Base-by-base conservation (phyloP, 2,329 filamentous ascomycete genomes). In the Cladosporium sp. region DNA sequence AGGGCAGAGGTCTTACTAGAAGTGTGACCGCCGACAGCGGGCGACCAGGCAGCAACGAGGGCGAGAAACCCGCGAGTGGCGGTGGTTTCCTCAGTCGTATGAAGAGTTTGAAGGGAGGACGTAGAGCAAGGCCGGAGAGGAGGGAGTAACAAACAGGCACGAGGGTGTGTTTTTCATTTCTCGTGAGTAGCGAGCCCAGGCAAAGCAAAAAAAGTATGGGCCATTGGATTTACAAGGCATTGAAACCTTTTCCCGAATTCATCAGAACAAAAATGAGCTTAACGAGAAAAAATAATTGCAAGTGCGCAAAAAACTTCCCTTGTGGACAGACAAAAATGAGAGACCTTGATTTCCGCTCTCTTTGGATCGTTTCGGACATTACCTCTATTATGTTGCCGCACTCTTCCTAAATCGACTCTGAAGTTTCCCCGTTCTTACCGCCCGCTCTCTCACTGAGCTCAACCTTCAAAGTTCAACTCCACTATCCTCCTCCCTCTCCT, bases 51-150 rank as follows among this genome's bases (percentile, higher is more conserved):
- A 57, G 54, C 37, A 58, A 58, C 28, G 56, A 53, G 5, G 48
- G 50, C 17, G 56, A 58, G 28, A 52, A 55, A 40, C 52, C 52
- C 15, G 28, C 34, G 2, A 53, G 60, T 50, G 75, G 77, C 44
- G 82, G 82, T 47, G 88, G 89, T 1, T 86, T 95, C 61, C 71
- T 95, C 61, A 89, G 83, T 53, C 83, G 90, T 56, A 90, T 94
- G 77, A 91, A 90, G 81, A 91, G 87, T 73, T 75, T 94, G 74
- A 92, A 90, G 77, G 87, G 87, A 51, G 84, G 84, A 32, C 80
- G 86, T 62, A 79, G 83, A 56, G 65, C 70, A 25, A 62, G 71
- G 49, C 68, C 71, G 3, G 72, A 74, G 59, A 63, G 61, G 35
- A 60, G 58, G 40, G 59, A 53, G 15, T 60, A 19, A n/a, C n/a